Percentiles rank a stretch among this genome's conserved stretches.
These are phyloP conservation scores for Capronia epimyces DNA, from an alignment of 2,329 filamentous ascomycete species.

Conservation along the genomic window DNA sequence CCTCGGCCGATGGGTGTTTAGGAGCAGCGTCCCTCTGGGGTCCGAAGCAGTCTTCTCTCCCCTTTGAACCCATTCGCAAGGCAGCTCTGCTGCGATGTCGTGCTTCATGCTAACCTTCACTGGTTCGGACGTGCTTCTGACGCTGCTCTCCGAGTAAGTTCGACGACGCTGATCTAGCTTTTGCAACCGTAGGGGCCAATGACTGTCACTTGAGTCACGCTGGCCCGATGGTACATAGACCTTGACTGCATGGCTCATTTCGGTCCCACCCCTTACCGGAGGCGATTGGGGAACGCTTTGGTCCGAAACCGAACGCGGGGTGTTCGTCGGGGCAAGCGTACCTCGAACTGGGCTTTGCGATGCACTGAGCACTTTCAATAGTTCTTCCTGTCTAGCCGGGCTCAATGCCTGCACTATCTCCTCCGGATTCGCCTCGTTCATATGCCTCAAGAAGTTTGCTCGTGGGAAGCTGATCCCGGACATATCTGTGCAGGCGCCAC, in stretches of 20 bases:
- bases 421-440: slow-evolving; percentile 38
- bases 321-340: slow-evolving; percentile 21
- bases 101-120: slow-evolving; percentile 4
- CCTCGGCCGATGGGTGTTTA: slow-evolving; percentile 11
- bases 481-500: slow-evolving; percentile 39
- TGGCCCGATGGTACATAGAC: slow-evolving; percentile 1
- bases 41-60: not conserved
- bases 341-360: slow-evolving; percentile 29
- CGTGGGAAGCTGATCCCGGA: slow-evolving; percentile 37
- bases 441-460: slow-evolving; percentile 33
- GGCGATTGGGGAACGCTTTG: slow-evolving; percentile 3
- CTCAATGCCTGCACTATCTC: slow-evolving; percentile 26
- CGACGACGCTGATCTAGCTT: slow-evolving; percentile 8
- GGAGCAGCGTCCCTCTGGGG: slow-evolving; percentile 4
- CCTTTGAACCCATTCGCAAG: slow-evolving; percentile 1
- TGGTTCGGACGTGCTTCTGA: slow-evolving; percentile 3
- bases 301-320: slow-evolving; percentile 13
- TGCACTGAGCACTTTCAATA: slow-evolving; percentile 38
- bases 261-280: not conserved
- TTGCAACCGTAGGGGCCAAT: slow-evolving; percentile 1
- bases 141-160: slow-evolving; percentile 8
- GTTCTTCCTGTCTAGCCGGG: slow-evolving; percentile 17
- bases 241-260: not conserved
- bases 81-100: slow-evolving; percentile 7
- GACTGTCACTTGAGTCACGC: not conserved